These are phyloP conservation scores for Quercus tomentella DNA, from an alignment of 331 rosid genomes.

Conservation along the genomic window DNA sequence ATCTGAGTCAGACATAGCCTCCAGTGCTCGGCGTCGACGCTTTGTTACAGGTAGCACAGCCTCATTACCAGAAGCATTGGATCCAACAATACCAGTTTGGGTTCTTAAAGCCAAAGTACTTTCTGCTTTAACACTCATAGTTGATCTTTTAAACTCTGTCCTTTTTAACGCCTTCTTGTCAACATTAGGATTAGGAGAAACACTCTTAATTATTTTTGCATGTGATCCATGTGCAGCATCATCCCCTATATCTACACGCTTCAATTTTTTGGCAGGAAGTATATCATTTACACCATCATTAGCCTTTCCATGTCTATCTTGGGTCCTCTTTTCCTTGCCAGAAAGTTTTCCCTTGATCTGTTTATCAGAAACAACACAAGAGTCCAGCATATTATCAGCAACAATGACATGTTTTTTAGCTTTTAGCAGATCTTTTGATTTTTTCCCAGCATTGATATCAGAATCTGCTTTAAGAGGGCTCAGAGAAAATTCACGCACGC, in stretches of 20 bases:
- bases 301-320: constrained; percentile 40
- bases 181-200: constrained; percentile 36
- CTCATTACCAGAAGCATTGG: constrained; percentile 46
- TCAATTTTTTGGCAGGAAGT: constrained; percentile 60
- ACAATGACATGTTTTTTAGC: constrained; percentile 35
- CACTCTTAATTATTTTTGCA: constrained; percentile 36
- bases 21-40: constrained; percentile 42
- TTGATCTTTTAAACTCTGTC: constrained; percentile 42
- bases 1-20: constrained; percentile 51
- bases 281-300: constrained; percentile 43
- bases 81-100: constrained; percentile 34
- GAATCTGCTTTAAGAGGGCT: constrained; percentile 38
- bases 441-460: constrained; percentile 42
- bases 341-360: constrained; percentile 32
- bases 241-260: constrained; percentile 44
- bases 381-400: constrained; percentile 27
- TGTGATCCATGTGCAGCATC: constrained; percentile 29
- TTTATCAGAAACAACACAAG: constrained; percentile 30
- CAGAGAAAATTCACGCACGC: constrained; percentile 30
- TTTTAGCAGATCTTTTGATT: constrained; percentile 37
- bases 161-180: constrained; percentile 47
- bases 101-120: constrained; percentile 34
- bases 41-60: constrained; percentile 43
- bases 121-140: constrained; percentile 51
- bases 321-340: constrained; percentile 48